phyloP scores from a whole-genome alignment of 2,329 filamentous ascomycete species.

The Colletotrichum sp. region DNA sequence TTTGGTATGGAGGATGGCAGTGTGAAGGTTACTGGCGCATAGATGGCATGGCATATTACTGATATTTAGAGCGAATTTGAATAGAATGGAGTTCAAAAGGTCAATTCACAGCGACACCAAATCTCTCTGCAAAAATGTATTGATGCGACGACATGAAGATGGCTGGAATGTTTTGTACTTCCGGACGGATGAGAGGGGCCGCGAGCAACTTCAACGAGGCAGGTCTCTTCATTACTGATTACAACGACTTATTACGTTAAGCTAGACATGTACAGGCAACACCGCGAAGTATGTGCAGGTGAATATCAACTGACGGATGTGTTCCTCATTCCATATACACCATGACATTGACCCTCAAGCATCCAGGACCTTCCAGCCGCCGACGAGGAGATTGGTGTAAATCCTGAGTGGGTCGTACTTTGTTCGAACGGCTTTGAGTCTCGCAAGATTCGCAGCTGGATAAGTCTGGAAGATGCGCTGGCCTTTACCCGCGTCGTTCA shows the following conservation, averaged over 20 bases:
- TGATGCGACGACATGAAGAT: neutral
- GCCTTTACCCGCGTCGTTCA: conserved; percentile 50
- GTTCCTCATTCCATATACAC: neutral
- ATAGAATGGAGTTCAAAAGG: neutral
- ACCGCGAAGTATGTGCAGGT: neutral
- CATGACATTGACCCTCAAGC: neutral
- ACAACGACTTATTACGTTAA: neutral
- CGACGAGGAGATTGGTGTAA: conserved; percentile 7
- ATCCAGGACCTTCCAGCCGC: conserved; percentile 17
- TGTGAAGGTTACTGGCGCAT: conserved; percentile 53
- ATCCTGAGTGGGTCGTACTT: conserved; percentile 19
- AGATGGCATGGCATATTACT: neutral
- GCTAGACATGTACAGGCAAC: neutral
- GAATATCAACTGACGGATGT: too few relatives aligned
- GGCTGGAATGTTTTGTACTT: neutral
- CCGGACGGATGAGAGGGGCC: neutral
- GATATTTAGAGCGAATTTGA: neutral
- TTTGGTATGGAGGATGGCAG: conserved; percentile 87
- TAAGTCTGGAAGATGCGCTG: conserved; percentile 23
- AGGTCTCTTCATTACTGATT: neutral
- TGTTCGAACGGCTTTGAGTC: conserved; percentile 10
- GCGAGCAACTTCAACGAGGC: neutral
- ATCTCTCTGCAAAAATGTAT: neutral
- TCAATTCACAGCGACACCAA: neutral
- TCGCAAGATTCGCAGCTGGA: conserved; percentile 3